Base-by-base conservation (phyloP, 2,329 filamentous ascomycete genomes). In the Ascochyta fabae region DNA sequence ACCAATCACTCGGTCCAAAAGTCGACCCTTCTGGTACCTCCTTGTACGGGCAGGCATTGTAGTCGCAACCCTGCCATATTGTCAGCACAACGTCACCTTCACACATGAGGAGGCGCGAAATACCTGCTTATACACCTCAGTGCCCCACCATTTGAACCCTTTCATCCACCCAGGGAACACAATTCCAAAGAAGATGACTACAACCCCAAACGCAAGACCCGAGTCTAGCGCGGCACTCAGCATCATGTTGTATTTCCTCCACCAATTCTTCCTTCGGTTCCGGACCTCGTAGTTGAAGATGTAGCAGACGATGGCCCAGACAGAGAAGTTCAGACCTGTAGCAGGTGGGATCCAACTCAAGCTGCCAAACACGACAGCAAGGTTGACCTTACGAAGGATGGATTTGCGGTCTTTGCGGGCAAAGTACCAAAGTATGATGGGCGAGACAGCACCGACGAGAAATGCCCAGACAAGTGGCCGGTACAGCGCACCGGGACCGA, bases 161-260 rank as follows among this genome's bases (percentile, higher is more conserved):
- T 85, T 83, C 79, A 88, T 89, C 80, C 83, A 85, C 0, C 90
- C 90, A 0, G 91, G 89, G 70, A 92, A 94, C n/a, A 95, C 83
- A 62, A 96, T 89, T 1, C 87, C 90, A 67, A 96, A 94, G 72
- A 96, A 96, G 24, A 95, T 87, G 4, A 94, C 84, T 9, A 96
- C 87, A 33, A 95, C 88, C 26, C 90, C 90, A 67, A 93, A 90
- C 0, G 92, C 91, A 19, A 96, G 79, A 0, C 91, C 91, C 1
- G 89, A 92, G 71, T 96, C 92, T 51, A 96, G 81, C 1, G 90
- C 92, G 0, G 91, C 91, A 54, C 88, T 91, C 48, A 96, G 80
- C 4, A 91, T 93, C 90, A 96, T 95, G 36, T 90, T 94, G 74
- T 96, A 96, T 76, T 96, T 95, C 43, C 86, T 86, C 92, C 92